Base-by-base conservation (phyloP, 192 early-diverging fungal genomes). In the Umbelopsis sp. region DNA sequence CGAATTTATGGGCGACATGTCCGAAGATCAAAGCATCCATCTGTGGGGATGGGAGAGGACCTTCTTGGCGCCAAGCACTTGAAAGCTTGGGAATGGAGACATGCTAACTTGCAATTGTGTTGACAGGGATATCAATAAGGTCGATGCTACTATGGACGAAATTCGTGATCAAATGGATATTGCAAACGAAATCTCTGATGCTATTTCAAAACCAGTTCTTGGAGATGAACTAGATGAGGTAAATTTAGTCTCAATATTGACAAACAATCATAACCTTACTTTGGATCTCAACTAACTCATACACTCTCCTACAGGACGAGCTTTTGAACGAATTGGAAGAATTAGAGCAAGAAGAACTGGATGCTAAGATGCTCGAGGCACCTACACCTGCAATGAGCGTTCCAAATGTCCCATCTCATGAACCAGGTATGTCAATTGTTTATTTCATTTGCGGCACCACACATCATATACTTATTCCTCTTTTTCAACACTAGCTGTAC, bases 101-200 rank as follows among this genome's bases (percentile, higher is more conserved):
- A n/a, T 20, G 14, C 16, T 36, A 14, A 29, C 14, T 62, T 12
- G 31, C 26, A 29, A 16, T 68, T 50, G 22, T 12, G 34, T 1
- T 65, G 38, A 32, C 68, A 94, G 91, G 85, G 85, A 95, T 74
- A 94, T 97, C 62, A 89, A 96, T 76, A 97, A 94, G 87, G 96
- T 99, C 29, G 97, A 99, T 75, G 84, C 86, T 44, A 96, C 92
- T 14, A 96, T 97, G 94, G 97, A 99, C 72, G 94, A 96, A 62
- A 96, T 99, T 71, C 89, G 93, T 32, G 97, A 99, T 70, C 96
- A 99, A 78, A 97, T 98, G 93, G 95, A 97, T 71, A 76, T 97
- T 71, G 93, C 96, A 21, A 95, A 96, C 74, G 97, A 98, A 81
- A 89, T 99, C 12, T 92, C 90, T 20, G 93, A 96, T 43, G 96